Base-by-base conservation (phyloP, 1,284 basidiomycete species). In the Malassezia globosa region DNA sequence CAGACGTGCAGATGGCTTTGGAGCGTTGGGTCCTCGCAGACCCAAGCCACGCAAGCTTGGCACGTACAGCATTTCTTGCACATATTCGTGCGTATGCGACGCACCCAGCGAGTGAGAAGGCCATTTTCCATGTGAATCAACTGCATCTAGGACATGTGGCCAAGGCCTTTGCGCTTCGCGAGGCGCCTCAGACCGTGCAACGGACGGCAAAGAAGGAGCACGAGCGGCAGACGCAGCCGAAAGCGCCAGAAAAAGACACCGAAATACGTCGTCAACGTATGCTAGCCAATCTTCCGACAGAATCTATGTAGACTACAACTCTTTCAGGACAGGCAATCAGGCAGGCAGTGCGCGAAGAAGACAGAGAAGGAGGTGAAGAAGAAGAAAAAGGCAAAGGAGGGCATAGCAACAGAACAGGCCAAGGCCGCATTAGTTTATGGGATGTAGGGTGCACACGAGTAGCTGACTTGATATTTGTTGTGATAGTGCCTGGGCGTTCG, bases 21-120 rank as follows among this genome's bases (percentile, higher is more conserved):
- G 94, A 99, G 74, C 78, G 87, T 51, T 97, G 94, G 92, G 87
- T 92, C 2, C 72, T 94, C 37, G 76, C 74, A 7, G 75, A 77
- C 31, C 82, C 83, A 67, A 60, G 92, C 87, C 82, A 90, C 64
- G 77, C 80, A 7, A 75, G 77, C 5, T 72, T 84, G 5, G 90
- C 94, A 3, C 81, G 87, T 29, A 83, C 80, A 63, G 94, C 88
- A 0, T 99, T 85, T 73, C 76, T 82, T 21, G 94, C 92, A 0
- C 88, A 92, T 71, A 82, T 96, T 73, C 80, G 94, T 48, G 94
- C 94, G 0, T 99, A 97, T 73, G 86, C 94, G 7, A 99, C 94
- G 0, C 94, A 99, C 74, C 90, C 92, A 0, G 80, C 85, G 4
- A 82, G 83, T 54, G 94, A 97, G 72, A 96, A 96, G 64, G 81